Percentiles rank a stretch among this genome's conserved stretches.
These are phyloP conservation scores for Lecanosticta acicola DNA, from an alignment of 2,329 filamentous ascomycete genomes.

Conservation along the genomic window DNA sequence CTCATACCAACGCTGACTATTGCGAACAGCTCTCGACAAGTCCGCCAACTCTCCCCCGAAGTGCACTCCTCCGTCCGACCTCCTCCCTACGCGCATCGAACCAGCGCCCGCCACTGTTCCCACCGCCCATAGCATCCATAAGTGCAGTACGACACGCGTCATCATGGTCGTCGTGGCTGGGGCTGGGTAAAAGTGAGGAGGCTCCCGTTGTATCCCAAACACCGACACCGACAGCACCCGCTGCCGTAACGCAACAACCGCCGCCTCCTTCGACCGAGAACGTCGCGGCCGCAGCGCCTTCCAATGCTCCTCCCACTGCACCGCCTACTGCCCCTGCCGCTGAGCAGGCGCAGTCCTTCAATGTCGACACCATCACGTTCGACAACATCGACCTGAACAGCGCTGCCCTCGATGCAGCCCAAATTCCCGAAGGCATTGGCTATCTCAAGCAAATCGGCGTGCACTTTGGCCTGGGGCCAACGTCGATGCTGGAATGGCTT, in stretches of 20 bases:
- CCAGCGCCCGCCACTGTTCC: slow-evolving; percentile 12
- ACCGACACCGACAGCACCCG: neutral
- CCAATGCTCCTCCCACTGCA: slow-evolving; percentile 10
- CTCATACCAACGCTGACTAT: too few species aligned
- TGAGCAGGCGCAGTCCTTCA: slow-evolving; percentile 22
- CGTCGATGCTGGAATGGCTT: slow-evolving; percentile 64
- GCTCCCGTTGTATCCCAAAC: slow-evolving; percentile 9
- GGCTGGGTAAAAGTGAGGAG: neutral
- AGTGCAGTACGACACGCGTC: slow-evolving; percentile 24
- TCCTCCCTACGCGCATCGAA: slow-evolving; percentile 8
- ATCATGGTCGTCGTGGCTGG: slow-evolving; percentile 14
- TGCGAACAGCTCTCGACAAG: too few species aligned
- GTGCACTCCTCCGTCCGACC: slow-evolving; percentile 4
- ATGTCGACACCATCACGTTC: slow-evolving; percentile 32
- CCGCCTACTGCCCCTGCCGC: slow-evolving; percentile 25
- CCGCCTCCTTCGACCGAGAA: neutral
- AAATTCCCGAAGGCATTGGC: slow-evolving; percentile 68
- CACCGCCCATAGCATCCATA: slow-evolving; percentile 13
- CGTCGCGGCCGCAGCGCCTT: neutral
- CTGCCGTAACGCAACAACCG: slow-evolving; percentile 20
- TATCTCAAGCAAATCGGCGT: slow-evolving; percentile 78
- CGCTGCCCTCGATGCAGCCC: slow-evolving; percentile 6
- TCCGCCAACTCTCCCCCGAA: slow-evolving; percentile 13
- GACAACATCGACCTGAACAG: slow-evolving; percentile 35
- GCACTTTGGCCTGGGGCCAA: slow-evolving; percentile 80